These are phyloP conservation scores for Tulasnella sp. DNA, from an alignment of 768 basidiomycete genomes.

Conservation along the genomic window DNA sequence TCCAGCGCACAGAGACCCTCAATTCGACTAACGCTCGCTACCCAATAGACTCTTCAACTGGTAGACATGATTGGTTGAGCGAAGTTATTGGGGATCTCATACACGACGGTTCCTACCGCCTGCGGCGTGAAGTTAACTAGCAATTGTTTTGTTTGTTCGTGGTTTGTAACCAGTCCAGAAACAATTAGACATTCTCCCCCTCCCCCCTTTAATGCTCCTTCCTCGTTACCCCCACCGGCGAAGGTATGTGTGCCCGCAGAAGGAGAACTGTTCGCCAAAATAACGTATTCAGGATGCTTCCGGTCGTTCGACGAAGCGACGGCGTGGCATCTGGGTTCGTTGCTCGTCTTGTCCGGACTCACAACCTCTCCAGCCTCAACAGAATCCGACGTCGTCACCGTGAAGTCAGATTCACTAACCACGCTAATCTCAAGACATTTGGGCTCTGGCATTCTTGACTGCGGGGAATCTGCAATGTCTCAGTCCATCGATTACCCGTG, in stretches of 20 bases:
- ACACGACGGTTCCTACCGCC: not conserved
- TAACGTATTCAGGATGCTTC: not conserved
- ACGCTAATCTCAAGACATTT: not conserved
- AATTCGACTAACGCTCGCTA: not conserved
- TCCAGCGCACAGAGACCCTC: not conserved
- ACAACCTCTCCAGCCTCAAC: not conserved
- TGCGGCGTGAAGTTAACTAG: not conserved
- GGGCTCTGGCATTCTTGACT: not conserved
- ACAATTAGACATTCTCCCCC: not conserved
- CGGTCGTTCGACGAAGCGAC: not conserved
- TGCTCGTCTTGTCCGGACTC: not conserved
- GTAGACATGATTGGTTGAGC: not conserved
- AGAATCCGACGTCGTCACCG: not conserved
- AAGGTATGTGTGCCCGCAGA: not conserved
- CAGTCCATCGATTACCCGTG: not conserved
- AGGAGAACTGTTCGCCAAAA: not conserved
- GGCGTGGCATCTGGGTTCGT: not conserved
- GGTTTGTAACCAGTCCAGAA: slow-evolving; percentile 11
- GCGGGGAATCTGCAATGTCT: not conserved
- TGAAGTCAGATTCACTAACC: not conserved
- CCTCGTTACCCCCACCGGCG: not conserved
- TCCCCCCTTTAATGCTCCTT: not conserved
- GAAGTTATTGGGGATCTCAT: not conserved
- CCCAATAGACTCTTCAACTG: not conserved
- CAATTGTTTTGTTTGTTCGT: not conserved